Percentiles rank a stretch among this genome's conserved stretches.
Conservation (phyloP, 169 alveolate genomes). For the Plasmodium knowlesi region DNA sequence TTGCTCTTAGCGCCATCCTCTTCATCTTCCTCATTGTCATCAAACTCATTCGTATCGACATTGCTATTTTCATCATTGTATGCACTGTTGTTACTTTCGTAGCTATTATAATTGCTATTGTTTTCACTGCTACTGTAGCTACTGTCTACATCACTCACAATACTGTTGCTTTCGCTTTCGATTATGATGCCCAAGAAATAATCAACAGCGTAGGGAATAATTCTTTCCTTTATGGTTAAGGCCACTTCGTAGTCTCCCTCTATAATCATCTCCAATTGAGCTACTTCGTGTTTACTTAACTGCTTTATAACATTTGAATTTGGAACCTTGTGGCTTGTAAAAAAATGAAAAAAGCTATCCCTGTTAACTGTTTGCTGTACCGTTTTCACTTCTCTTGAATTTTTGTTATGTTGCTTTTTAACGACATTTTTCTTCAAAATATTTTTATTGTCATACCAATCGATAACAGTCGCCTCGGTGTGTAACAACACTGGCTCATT, state of each 20-base stretch:
- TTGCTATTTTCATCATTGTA: conserved; percentile 74
- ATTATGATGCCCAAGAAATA: conserved; percentile 84
- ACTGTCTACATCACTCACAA: conserved; percentile 74
- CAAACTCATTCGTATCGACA: conserved; percentile 80
- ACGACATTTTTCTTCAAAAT: conserved; percentile 83
- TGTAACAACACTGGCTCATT: conserved; percentile 86
- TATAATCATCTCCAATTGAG: conserved; percentile 86
- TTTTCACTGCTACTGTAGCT: conserved; percentile 71
- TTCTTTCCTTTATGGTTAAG: conserved; percentile 84
- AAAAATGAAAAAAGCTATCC: conserved; percentile 86
- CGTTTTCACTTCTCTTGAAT: conserved; percentile 84
- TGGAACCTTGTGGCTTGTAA: conserved; percentile 78
- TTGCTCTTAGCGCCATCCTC: conserved; percentile 79
- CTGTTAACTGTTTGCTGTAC: conserved; percentile 82
- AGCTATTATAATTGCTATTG: conserved; percentile 66
- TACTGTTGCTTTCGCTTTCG: conserved; percentile 73
- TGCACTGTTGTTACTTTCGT: conserved; percentile 76
- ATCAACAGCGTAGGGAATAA: conserved; percentile 86
- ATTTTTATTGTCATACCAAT: conserved; percentile 86
- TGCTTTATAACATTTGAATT: conserved; percentile 65
- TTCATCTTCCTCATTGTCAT: conserved; percentile 85
- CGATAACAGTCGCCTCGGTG: conserved; percentile 85
- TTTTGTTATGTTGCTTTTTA: conserved; percentile 82
- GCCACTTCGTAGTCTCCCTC: conserved; percentile 88
- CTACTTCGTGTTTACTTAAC: conserved; percentile 78